Base-by-base conservation (phyloP, 2,329 filamentous ascomycete genomes). In the Phaeomoniella chlamydospora region DNA sequence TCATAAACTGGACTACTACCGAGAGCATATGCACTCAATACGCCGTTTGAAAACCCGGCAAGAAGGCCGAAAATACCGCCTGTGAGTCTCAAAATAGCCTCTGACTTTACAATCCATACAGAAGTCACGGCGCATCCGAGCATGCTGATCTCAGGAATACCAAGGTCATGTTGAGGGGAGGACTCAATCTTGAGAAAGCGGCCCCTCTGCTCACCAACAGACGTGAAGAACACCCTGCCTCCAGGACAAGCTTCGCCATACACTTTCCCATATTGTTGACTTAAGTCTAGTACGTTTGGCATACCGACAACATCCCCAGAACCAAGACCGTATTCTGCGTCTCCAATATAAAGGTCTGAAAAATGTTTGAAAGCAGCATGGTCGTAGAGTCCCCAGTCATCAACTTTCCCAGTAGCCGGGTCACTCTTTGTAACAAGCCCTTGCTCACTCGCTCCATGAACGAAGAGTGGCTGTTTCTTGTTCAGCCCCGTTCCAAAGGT, bases 241-340 rank as follows among this genome's bases (percentile, higher is more conserved):
- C 83, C 82, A 0, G 86, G 86, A 38, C 80, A 84, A 2, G 85
- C 87, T 61, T 94, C 85, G 3, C 86, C 88, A 37, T 83, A 78
- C 5, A 93, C 62, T 59, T 88, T 73, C 5, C 88, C 88, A 51
- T 82, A 87, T 5, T 74, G 72, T 48, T 88, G 82, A 50, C 86
- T 94, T 22, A 94, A 73, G 52, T 94, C 87, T 80, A 94, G 87
- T 22, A 81, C 72, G 49, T 94, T 94, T 2, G 83, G 82, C 15
- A 77, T 63, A 12, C 80, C 84, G 6, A 85, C 76, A 35, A 77
- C 53, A 29, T 84, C 77, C 4, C 85, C 86, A 18, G 83, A 66
- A 3, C 82, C 85, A 34, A 87, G 55, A 3, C 88, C 88, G 57
- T 80, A 93, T 19, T 78, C 77, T 13, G 75, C 63, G 39, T 87